These are phyloP conservation scores for Marasmius sp. DNA, from an alignment of 1,284 basidiomycete genomes.

Conservation along the genomic window DNA sequence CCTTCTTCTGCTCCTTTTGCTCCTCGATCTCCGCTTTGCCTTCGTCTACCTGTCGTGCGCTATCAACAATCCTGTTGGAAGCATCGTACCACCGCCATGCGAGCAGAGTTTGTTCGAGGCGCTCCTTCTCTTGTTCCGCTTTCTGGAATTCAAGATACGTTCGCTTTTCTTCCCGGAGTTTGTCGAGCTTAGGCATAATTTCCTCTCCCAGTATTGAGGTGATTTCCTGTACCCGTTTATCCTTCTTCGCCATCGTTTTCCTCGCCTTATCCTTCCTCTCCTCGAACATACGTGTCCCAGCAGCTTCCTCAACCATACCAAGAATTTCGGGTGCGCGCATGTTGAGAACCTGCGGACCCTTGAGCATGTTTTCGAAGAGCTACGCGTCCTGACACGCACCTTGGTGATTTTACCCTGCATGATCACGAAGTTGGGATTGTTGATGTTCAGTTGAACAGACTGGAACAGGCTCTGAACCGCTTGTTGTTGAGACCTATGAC, in stretches of 20 bases:
- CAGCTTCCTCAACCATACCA: slow-evolving; percentile 98
- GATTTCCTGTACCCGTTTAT: slow-evolving; percentile 94
- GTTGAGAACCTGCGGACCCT: slow-evolving; percentile 74
- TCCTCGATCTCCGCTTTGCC: slow-evolving; percentile 51
- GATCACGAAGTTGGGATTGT: slow-evolving; percentile 99
- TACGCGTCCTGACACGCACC: slow-evolving; percentile 34
- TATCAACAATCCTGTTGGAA: slow-evolving; percentile 43
- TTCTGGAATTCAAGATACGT: slow-evolving; percentile 93
- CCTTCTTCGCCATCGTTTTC: slow-evolving; percentile 97
- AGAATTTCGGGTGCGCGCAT: slow-evolving; percentile 99
- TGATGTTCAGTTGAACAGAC: slow-evolving; percentile 98
- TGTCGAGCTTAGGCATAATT: slow-evolving; percentile 94
- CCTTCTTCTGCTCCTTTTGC: slow-evolving; percentile 50
- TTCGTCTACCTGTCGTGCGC: slow-evolving; percentile 58
- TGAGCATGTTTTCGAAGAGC: too few species aligned
- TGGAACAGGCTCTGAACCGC: slow-evolving; percentile 93
- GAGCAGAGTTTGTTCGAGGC: slow-evolving; percentile 80
- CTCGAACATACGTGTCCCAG: slow-evolving; percentile 99
- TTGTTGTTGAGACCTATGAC: slow-evolving; percentile 91
- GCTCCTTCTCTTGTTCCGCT: slow-evolving; percentile 85
- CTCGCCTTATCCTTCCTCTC: slow-evolving; percentile 97
- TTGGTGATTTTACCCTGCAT: slow-evolving; percentile 99
- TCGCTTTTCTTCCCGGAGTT: slow-evolving; percentile 87
- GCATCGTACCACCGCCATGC: slow-evolving; percentile 88
- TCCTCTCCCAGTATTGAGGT: slow-evolving; percentile 82